Conservation (phyloP, 2,329 filamentous ascomycete genomes). For the Zymoseptoria crescenta region DNA sequence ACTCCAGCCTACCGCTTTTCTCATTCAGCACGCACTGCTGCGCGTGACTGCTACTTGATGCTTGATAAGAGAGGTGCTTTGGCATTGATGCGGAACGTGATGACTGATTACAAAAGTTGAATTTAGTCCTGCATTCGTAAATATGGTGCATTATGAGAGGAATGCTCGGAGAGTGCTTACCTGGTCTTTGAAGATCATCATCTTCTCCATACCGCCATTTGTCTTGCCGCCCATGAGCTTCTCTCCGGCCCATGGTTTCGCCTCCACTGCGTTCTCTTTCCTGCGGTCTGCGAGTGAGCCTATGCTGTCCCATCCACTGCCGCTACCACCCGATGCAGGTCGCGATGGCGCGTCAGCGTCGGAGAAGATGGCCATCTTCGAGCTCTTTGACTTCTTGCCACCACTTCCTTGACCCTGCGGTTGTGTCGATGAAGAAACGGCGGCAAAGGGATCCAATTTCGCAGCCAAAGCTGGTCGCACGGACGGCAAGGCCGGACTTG, state of each 20-base stretch:
- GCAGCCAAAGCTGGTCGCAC: constrained; percentile 75
- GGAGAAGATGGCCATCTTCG: constrained; percentile 87
- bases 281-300: constrained; percentile 78
- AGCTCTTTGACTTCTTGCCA: constrained; percentile 59
- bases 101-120: constrained; percentile 48
- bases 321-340: constrained; percentile 45
- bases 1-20: constrained; percentile 72
- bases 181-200: constrained; percentile 91
- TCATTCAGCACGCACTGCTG: constrained; percentile 78
- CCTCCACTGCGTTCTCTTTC: constrained; percentile 85
- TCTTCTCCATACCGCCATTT: constrained; percentile 67
- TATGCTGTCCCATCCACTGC: constrained; percentile 86
- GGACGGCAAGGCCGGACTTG: constrained; percentile 77
- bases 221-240: constrained; percentile 81
- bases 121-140: constrained; percentile 98
- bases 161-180: constrained; percentile 53
- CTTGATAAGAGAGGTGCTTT: constrained; percentile 22
- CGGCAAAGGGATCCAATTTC: constrained; percentile 74
- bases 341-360: constrained; percentile 52
- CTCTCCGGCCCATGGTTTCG: constrained; percentile 87
- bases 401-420: constrained; percentile 40
- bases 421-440: constrained; percentile 54
- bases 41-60: constrained; percentile 36
- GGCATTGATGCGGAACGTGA: constrained; percentile 22
- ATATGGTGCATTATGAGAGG: constrained; percentile 42